phyloP scores from a whole-genome alignment of 2,329 filamentous ascomycete genomes.

The Endothia cerciana region DNA sequence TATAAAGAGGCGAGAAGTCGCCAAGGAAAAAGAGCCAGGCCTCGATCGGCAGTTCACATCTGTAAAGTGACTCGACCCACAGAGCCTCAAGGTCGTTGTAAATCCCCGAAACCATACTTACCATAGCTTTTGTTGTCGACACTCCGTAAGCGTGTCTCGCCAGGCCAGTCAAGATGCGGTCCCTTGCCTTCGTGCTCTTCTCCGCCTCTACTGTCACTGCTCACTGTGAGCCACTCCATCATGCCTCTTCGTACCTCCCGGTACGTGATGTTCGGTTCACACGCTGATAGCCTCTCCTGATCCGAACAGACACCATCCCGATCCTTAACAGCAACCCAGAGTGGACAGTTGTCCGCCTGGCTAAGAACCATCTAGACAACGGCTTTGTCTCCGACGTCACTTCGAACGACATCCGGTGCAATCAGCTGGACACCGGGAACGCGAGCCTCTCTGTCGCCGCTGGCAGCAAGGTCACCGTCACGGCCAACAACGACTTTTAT shows the following conservation, averaged over 20 bases:
- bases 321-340: slow-evolving; percentile 26
- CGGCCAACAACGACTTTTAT: slow-evolving; percentile 41
- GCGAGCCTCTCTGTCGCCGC: slow-evolving; percentile 40
- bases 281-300: background rate
- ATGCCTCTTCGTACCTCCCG: too few relatives aligned
- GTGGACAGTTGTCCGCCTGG: slow-evolving; percentile 33
- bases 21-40: background rate
- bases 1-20: background rate
- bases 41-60: background rate
- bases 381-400: slow-evolving; percentile 35
- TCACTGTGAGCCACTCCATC: slow-evolving; percentile 32
- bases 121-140: background rate
- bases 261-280: too few relatives aligned
- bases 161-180: slow-evolving; percentile 30
- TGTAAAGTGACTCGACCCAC: slow-evolving; percentile 19
- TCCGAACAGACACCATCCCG: slow-evolving; percentile 31
- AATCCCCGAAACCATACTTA: background rate
- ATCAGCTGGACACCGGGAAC: slow-evolving; percentile 33
- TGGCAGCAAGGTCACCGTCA: slow-evolving; percentile 45
- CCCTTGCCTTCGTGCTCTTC: slow-evolving; percentile 31
- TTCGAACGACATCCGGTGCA: slow-evolving; percentile 37
- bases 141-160: background rate
- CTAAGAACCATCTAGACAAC: slow-evolving; percentile 34
- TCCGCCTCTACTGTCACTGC: slow-evolving; percentile 32
- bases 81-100: slow-evolving; percentile 17